These are phyloP conservation scores for Chalciporus sphaerocephalus DNA, from an alignment of 768 basidiomycete genomes.

Conservation along the genomic window DNA sequence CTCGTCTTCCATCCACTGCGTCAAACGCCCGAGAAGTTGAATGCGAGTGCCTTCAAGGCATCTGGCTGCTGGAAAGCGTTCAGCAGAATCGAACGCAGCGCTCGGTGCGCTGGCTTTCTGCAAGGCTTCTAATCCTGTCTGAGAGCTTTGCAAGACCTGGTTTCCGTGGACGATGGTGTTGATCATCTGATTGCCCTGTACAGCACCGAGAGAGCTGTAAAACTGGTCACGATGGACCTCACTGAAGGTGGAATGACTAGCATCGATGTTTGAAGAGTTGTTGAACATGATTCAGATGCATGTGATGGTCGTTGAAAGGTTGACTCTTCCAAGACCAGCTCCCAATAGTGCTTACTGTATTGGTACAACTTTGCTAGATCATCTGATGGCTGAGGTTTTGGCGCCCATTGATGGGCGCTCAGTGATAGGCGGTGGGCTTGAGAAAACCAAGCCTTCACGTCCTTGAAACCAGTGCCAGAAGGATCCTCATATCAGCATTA, in stretches of 20 bases:
- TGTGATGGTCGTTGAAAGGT: too few relatives aligned
- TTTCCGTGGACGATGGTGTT: slow-evolving; percentile 16
- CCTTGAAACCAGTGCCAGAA: too few relatives aligned
- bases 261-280: slow-evolving; percentile 13
- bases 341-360: neutral
- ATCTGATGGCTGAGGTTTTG: too few relatives aligned
- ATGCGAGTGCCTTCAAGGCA: slow-evolving; percentile 15
- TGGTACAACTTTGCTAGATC: too few relatives aligned
- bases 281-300: slow-evolving; percentile 12
- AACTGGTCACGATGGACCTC: slow-evolving; percentile 15
- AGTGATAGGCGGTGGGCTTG: too few relatives aligned
- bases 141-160: slow-evolving; percentile 9
- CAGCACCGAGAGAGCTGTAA: neutral
- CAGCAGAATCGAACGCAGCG: slow-evolving; percentile 10
- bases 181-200: slow-evolving; percentile 14
- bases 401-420: too few relatives aligned
- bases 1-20: slow-evolving; percentile 7
- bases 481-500: too few relatives aligned
- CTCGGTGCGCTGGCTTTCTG: slow-evolving; percentile 11
- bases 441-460: too few relatives aligned
- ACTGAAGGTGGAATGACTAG: slow-evolving; percentile 17
- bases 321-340: neutral
- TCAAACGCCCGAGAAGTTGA: slow-evolving; percentile 6
- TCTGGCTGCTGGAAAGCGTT: slow-evolving; percentile 6
- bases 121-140: slow-evolving; percentile 6